phyloP scores from a whole-genome alignment of 495 filamentous ascomycete genomes.

The Aspergillus ellipticus region DNA sequence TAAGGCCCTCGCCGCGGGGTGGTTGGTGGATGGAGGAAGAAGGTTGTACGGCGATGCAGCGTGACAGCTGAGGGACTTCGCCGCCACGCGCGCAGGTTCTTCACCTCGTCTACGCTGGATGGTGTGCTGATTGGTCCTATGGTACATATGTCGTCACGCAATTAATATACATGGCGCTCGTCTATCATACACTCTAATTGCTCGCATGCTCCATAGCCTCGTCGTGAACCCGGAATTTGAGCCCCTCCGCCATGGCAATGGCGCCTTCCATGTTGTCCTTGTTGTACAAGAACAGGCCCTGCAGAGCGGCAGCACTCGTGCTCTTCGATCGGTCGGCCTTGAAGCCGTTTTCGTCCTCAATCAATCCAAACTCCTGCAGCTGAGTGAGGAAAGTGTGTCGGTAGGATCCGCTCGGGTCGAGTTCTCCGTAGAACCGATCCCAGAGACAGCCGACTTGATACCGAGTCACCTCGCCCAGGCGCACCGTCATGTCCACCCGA shows the following conservation, averaged over 20 bases:
- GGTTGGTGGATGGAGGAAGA: too few relatives aligned
- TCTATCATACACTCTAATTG: slow-evolving; percentile 23
- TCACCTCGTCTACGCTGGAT: too few relatives aligned
- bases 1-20: too few relatives aligned
- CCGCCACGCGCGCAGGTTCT: too few relatives aligned
- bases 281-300: slow-evolving; percentile 91
- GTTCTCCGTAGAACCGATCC: slow-evolving; percentile 88
- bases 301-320: slow-evolving; percentile 83
- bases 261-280: slow-evolving; percentile 87
- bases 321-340: slow-evolving; percentile 37
- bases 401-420: slow-evolving; percentile 57
- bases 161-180: slow-evolving; percentile 10
- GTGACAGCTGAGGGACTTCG: too few relatives aligned
- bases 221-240: slow-evolving; percentile 41
- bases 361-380: slow-evolving; percentile 47
- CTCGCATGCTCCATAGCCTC: slow-evolving; percentile 23
- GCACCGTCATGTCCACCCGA: slow-evolving; percentile 87
- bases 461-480: slow-evolving; percentile 79
- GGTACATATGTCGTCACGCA: slow-evolving; percentile 19
- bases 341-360: slow-evolving; percentile 47
- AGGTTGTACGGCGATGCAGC: too few relatives aligned
- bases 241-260: slow-evolving; percentile 68
- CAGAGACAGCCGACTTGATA: slow-evolving; percentile 85
- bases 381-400: slow-evolving; percentile 48
- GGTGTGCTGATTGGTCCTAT: slow-evolving; percentile 15